Evolutionary conservation across 768 basidiomycete species (phyloP), one percentile per base, ranked within the genome.

Genomic region (Cystoderma amianthinum): DNA sequence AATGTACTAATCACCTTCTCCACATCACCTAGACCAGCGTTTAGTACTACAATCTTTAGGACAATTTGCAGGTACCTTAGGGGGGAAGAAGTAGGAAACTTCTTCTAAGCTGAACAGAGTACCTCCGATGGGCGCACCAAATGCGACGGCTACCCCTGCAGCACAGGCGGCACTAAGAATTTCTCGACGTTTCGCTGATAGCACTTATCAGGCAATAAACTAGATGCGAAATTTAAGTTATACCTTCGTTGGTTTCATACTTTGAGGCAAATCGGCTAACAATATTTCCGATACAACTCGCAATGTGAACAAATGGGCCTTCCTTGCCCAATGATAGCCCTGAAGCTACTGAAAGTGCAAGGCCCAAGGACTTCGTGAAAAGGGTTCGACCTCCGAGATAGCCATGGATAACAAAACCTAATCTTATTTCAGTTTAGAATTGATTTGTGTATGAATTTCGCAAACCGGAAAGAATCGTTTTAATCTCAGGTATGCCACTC

Each of bases 101-200:
- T 98, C 95, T 61, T 98, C 95, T 49, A 97, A 63, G 48, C 90
- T 90, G 60, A 95, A 95, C 39, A 95, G 58, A 1, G 89, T 91
- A 10, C 92, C 91, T 17, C 91, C 95, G 35, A 99, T 89, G 1
- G 96, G 96, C 0, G 95, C 94, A 35, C 95, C 95, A 55, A 98
- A 97, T 0, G 94, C 90, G 18, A 98, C 95, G 4, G 95, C 89
- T 9, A 99, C 96, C 20, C 96, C 96, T 17, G 96, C 96, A 4
- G 95, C 96, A 57, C 92, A 90, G 20, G 94, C 93, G 9, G 96
- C 96, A 46, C 89, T 93, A 25, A 99, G 67, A 41, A 99, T 82
- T 64, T 98, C 96, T 36, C 96, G 80, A 34, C 94, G 76, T 58
- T 98, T 98, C 11, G 80, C 92, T 92, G 44, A 19, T 42, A 28